Evolutionary conservation across 768 basidiomycete genomes (phyloP), one percentile per base, ranked within the genome.

Genomic region (Boletus sensibilis): DNA sequence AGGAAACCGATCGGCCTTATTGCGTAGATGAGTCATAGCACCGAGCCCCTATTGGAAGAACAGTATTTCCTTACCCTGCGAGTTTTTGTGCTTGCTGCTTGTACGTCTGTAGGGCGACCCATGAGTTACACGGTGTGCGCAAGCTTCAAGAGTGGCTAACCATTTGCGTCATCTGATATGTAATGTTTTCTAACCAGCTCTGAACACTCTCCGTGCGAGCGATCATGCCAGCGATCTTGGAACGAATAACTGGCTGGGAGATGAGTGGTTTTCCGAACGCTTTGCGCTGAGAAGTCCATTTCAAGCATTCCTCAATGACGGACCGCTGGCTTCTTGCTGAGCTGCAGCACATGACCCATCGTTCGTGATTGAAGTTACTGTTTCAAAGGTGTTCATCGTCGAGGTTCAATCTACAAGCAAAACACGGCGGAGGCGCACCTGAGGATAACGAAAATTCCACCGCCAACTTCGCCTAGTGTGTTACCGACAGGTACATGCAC

Each of bases 341-440:
- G 33, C 82, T 76, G 63, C 90, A 90, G 68, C 82, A 84, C 89
- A 94, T 94, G 27, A 91, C 90, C 92, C 91, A 95, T 61, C 90
- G 87, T 68, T 94, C 94, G 71, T 95, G 93, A 69, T 96, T 96
- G 76, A 96, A 97, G 75, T 96, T 98, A 56, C 89, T 81, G 25
- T 51, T 45, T 31, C 31, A 7, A 76, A 72, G 45, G 5, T 21
- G 33, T 21, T 21, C 18, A 39, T 46, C 18, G 11, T 51, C n/a
- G 13, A 37, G 14, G 1, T 8, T 21, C 11, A 1, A 13, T 25
- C 40, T 1, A 14, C 13, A 13, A 34, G 14, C 10, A 48, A 33
- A 39, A 47, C 14, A 44, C 2, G n/a, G 10, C 27, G 11, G 35
- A 33, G 20, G 16, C 57, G 10, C 46, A 76, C 75, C 84, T 87